Conservation (phyloP, 768 basidiomycete species). For the Suillus placidus region DNA sequence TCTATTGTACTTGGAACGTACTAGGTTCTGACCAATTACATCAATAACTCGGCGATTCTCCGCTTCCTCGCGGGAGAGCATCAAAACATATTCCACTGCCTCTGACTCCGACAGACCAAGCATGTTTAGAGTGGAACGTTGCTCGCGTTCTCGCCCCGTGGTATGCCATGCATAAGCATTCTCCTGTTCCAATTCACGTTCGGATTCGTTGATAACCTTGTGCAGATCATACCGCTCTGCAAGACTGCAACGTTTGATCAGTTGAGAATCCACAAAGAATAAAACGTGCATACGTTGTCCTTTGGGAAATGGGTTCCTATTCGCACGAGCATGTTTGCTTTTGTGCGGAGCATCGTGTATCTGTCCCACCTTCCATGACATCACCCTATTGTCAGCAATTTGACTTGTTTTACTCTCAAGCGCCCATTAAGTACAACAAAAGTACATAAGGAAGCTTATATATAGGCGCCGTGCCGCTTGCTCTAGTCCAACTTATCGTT, state of each 20-base stretch:
- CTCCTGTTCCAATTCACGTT: conserved; percentile 54
- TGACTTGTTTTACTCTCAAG: neutral
- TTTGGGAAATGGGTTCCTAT: conserved; percentile 38
- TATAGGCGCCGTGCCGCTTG: neutral
- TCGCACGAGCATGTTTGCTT: conserved; percentile 30
- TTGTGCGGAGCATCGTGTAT: conserved; percentile 37
- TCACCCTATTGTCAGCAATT: conserved; percentile 56
- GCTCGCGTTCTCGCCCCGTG: conserved; percentile 57
- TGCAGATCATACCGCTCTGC: conserved; percentile 66
- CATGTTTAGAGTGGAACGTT: conserved; percentile 53
- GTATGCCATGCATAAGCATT: conserved; percentile 36
- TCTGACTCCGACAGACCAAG: conserved; percentile 76
- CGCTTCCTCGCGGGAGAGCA: too few species aligned
- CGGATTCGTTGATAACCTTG: conserved; percentile 63
- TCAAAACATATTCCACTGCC: too few species aligned
- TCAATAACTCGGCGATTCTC: too few species aligned
- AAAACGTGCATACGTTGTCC: conserved; percentile 45
- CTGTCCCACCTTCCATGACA: conserved; percentile 69
- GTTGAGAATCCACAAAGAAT: neutral
- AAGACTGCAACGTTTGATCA: conserved; percentile 41
- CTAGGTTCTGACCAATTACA: too few species aligned
- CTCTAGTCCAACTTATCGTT: neutral
- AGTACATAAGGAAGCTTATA: neutral
- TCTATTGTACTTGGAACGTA: too few species aligned
- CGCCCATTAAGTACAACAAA: neutral